A percentile compares a stretch with the other conserved stretches of the same genome.
Conservation (phyloP, 106 monocot genomes). For the Dendrobium officinale region DNA sequence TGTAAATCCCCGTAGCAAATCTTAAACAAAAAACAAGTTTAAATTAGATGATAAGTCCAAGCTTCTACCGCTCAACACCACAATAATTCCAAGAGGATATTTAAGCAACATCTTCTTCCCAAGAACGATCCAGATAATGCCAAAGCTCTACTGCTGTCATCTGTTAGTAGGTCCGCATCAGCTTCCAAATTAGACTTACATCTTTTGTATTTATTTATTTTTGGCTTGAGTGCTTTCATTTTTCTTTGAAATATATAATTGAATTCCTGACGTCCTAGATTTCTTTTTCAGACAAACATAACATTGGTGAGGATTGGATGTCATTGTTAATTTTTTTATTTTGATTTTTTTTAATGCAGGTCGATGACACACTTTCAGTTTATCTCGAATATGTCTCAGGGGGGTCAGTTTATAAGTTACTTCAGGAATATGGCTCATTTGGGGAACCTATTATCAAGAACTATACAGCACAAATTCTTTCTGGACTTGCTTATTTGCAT, state of each 20-base stretch:
- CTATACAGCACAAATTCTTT: constrained; percentile 81
- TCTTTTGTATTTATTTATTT: no score
- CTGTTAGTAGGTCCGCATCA: no score
- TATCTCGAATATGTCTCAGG: constrained; percentile 95
- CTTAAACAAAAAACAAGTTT: no score
- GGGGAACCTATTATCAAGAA: constrained; percentile 74
- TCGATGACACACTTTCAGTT: constrained; percentile 70
- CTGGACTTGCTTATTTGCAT: constrained; percentile 92
- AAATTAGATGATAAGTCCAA: no score
- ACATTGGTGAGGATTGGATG: not conserved
- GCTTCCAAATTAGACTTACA: no score
- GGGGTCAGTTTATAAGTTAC: constrained; percentile 88
- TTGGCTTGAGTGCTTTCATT: no score
- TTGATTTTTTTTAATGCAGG: constrained; percentile 25
- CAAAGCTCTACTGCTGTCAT: no score
- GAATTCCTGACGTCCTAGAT: not conserved
- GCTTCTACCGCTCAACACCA: no score
- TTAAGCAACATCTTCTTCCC: no score
- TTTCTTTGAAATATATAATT: not conserved
- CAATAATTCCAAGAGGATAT: no score
- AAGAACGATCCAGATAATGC: no score
- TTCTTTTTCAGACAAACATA: not conserved
- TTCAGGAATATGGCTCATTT: constrained; percentile 92
- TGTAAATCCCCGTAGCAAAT: no score
- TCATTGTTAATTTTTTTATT: not conserved